phyloP scores from a whole-genome alignment of 176 grass and related monocot genomes.

The Miscanthus lutarioriparius region DNA sequence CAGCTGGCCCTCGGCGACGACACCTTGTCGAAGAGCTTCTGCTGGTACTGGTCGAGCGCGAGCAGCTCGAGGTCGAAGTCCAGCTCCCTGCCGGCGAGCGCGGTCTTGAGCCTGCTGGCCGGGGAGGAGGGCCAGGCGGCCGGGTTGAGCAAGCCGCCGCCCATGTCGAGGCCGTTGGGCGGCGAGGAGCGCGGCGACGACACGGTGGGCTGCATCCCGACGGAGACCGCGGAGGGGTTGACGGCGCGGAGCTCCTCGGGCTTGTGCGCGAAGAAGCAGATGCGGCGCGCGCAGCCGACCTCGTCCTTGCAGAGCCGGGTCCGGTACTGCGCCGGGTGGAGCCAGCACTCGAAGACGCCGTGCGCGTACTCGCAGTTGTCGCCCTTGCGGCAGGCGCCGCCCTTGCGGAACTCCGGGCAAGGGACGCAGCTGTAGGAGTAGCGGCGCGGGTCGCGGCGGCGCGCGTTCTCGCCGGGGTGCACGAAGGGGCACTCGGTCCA shows the following conservation, averaged over 20 bases:
- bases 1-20: constrained; percentile 72
- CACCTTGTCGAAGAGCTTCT: constrained; percentile 83
- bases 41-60: constrained; percentile 80
- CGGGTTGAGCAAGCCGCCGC: background rate
- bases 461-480: constrained; percentile 95
- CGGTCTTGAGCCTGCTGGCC: constrained; percentile 54
- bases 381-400: constrained; percentile 66
- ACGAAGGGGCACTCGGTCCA: constrained; percentile 99
- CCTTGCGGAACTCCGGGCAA: constrained; percentile 95
- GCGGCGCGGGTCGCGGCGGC: constrained; percentile 86
- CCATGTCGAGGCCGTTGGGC: background rate
- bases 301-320: constrained; percentile 83
- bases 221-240: constrained; percentile 67
- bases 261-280: constrained; percentile 94
- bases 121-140: background rate
- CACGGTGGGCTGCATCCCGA: constrained; percentile 52
- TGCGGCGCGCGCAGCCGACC: constrained; percentile 62
- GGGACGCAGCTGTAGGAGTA: constrained; percentile 95
- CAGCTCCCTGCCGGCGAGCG: constrained; percentile 59
- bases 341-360: constrained; percentile 92
- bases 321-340: constrained; percentile 88
- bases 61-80: constrained; percentile 78
- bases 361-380: constrained; percentile 89
- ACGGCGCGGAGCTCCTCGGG: constrained; percentile 81
- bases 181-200: constrained; percentile 31